Conservation (phyloP, 768 basidiomycete genomes). For the Cystobasidium onofrii region DNA sequence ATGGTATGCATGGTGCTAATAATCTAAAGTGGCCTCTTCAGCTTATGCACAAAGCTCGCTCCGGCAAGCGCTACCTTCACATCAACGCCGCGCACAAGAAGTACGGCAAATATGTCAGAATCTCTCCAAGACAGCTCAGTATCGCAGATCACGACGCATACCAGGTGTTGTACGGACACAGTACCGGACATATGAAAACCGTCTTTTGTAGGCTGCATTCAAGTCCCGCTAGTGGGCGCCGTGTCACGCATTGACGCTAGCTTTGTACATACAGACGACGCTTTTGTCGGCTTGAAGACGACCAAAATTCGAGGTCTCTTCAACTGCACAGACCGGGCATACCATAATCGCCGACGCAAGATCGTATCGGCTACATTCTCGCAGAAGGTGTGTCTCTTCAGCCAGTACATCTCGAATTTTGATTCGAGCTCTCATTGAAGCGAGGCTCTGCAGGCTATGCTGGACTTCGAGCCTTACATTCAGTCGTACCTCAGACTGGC, state of each 20-base stretch:
- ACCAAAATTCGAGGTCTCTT: conserved; percentile 41
- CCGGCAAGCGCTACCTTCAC: conserved; percentile 64
- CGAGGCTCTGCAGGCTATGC: conserved; percentile 52
- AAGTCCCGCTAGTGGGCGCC: neutral
- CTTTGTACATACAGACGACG: conserved; percentile 36
- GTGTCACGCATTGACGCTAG: neutral
- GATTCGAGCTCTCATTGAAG: neutral
- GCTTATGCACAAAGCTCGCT: conserved; percentile 56
- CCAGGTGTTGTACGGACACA: conserved; percentile 67
- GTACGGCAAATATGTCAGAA: conserved; percentile 52
- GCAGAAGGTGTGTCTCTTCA: neutral
- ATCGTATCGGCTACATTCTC: conserved; percentile 55
- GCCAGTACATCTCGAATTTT: neutral
- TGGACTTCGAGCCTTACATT: conserved; percentile 77
- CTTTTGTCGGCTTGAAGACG: conserved; percentile 63
- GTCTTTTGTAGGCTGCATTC: conserved; percentile 54
- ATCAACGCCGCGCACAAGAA: conserved; percentile 66
- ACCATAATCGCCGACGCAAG: conserved; percentile 82
- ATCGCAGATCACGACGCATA: conserved; percentile 71
- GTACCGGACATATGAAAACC: conserved; percentile 71
- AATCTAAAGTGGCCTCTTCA: neutral
- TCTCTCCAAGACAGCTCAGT: conserved; percentile 66
- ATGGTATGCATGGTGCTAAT: no score
- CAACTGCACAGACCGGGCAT: conserved; percentile 45
- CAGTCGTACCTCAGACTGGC: conserved; percentile 47